Evolutionary conservation across 805 yeast species (phyloP), one percentile per base, ranked within the genome.

Genomic region (Sungouiozyma ichnusensis): DNA sequence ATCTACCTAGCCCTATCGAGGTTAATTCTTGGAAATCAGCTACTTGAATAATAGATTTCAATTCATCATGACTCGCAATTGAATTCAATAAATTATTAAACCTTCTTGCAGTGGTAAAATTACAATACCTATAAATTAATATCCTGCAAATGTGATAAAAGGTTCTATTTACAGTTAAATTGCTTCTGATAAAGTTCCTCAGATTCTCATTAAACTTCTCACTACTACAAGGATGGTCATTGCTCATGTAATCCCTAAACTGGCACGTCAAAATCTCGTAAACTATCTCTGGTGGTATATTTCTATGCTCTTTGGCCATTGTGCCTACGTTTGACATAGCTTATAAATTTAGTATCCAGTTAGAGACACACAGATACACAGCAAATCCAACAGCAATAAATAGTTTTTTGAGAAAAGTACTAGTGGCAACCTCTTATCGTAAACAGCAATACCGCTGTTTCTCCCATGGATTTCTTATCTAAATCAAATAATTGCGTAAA

Each of bases 21-120:
- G 96, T 86, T 61, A 87, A 81, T 51, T 84, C 90, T 54, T 84
- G 83, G 53, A 87, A 88, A 64, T 87, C 96, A 51, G 88, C 73
- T 40, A 80, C 77, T 51, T 79, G 77, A 16, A 85, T 90, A 32
- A 53, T 48, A 45, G 69, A 73, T 15, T 81, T 80, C 38, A 79
- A 62, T 35, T 67, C 63, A 2, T 67, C 64, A 40, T 67, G 65
- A n/a, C 62, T 53, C 36, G 67, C 62, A 32, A 80, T 60, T 46
- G 84, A 73, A 44, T 63, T 68, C 36, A 85, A 67, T 51, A 87
- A 81, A 51, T 71, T 75, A 58, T 81, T 84, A 53, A 86, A 86
- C 9, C 87, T 72, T 44, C 78, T 83, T 4, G 95, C 90, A 35
- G 92, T 75, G 46, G 85, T 80, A 63, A 86, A 82, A 39, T 75